Base-by-base conservation (phyloP, 2,329 filamentous ascomycete species). In the Lasiodiplodia sp. region DNA sequence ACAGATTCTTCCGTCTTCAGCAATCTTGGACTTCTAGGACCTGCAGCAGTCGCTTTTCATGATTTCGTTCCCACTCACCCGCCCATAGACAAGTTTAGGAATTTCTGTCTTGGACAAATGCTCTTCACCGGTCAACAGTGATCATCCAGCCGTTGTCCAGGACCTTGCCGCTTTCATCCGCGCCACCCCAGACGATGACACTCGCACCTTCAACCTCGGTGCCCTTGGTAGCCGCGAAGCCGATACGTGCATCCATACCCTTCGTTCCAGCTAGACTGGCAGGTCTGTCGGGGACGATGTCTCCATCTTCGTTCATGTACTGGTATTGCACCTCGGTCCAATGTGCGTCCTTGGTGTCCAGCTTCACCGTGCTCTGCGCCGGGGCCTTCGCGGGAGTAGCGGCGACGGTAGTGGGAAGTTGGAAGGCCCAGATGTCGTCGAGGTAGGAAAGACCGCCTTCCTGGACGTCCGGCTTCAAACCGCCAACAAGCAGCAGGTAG, bases 111-210 rank as follows among this genome's bases (percentile, higher is more conserved):
- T 11, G 21, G 5, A 18, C 21, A 51, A 3, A 62, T 18, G 18
- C 4, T 25, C 44, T 52, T 64, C 60, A 64, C 31, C 60, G 60
- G 16, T 64, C 60, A 52, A 82, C 77, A 40, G 77, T 81, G n/a
- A 83, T 70, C 73, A 83, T 70, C 75, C 80, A 78, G 5, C 81
- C 82, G 74, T 82, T 81, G n/a, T 75, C 73, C 18, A 79, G 63
- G 2, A 80, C 71, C 56, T 78, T 79, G 2, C 83, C 82, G 47
- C 80, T 75, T 0, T 76, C 78, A 71, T 83, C 82, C 3, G 82
- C 69, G 0, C 86, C 86, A n/a, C 86, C 86, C 86, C 86, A 88
- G 14, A 86, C 71, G 3, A 87, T 77, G 7, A 85, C 79, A 16
- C 78, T 83, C 62, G 81, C 82, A 3, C 82, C 84, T 70, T 83